Percentiles rank a stretch among this genome's conserved stretches.
phyloP scores from a whole-genome alignment of 1,284 basidiomycete species.

The Malassezia globosa region DNA sequence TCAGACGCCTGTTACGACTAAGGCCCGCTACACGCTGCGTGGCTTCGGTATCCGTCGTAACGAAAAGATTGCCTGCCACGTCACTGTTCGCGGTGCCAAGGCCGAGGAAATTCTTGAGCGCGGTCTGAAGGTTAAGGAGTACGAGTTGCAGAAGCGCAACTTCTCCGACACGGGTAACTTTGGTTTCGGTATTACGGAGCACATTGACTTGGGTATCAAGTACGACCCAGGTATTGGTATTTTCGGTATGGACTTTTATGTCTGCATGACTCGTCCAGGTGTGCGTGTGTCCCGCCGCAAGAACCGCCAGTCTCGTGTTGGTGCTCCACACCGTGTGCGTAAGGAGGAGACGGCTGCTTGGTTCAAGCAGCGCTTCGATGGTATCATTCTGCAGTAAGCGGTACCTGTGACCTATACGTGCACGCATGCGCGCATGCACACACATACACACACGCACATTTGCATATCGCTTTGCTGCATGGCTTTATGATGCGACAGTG shows the following conservation, averaged over 20 bases:
- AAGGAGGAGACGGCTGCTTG: constrained; percentile 65
- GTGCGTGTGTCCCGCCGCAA: constrained; percentile 83
- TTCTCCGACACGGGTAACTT: constrained; percentile 58
- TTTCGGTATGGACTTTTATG: constrained; percentile 47
- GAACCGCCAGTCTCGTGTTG: constrained; percentile 75
- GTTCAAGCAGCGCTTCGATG: constrained; percentile 78
- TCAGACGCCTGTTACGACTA: constrained; percentile 97
- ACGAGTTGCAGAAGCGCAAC: constrained; percentile 79
- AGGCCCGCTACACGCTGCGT: constrained; percentile 98
- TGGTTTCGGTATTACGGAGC: constrained; percentile 50
- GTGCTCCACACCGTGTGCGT: constrained; percentile 62
- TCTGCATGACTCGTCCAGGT: constrained; percentile 81
- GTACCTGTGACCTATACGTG: background rate
- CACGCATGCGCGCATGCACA: constrained; percentile 1
- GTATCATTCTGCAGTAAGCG: constrained; percentile 41
- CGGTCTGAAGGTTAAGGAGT: constrained; percentile 99
- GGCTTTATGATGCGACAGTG: too few species aligned
- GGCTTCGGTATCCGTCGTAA: constrained; percentile 99
- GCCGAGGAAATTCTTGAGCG: constrained; percentile 98
- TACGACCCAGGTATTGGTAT: constrained; percentile 46
- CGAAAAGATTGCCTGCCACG: constrained; percentile 99
- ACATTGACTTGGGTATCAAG: constrained; percentile 92
- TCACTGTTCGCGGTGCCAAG: constrained; percentile 98
- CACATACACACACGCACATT: too few species aligned
- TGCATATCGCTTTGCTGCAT: constrained; percentile 1